phyloP scores from a whole-genome alignment of 2,329 filamentous ascomycete species.

The Pseudopyrenochaeta lycopersici region DNA sequence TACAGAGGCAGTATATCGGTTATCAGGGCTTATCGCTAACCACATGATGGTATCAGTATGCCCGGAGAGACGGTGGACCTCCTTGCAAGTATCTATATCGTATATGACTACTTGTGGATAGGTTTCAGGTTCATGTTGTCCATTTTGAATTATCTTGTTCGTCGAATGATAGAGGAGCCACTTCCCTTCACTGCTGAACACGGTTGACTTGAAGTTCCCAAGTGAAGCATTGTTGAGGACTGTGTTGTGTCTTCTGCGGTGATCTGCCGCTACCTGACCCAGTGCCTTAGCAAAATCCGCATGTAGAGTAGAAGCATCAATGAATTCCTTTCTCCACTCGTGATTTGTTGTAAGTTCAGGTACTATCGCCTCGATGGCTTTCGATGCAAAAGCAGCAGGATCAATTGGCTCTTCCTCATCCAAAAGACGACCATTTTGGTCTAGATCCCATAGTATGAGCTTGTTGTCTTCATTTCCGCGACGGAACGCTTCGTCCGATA shows the following conservation, averaged over 20 bases:
- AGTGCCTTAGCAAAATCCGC: conserved; percentile 30
- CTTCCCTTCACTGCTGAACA: conserved; percentile 32
- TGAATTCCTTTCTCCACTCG: conserved; percentile 38
- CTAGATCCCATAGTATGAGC: conserved; percentile 40
- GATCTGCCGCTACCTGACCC: conserved; percentile 21
- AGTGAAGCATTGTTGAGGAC: conserved; percentile 24
- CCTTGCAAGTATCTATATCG: conserved; percentile 23
- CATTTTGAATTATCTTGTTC: conserved; percentile 17
- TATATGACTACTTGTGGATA: conserved; percentile 28
- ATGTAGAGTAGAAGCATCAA: conserved; percentile 27
- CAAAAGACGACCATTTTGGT: conserved; percentile 33
- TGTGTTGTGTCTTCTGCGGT: conserved; percentile 32
- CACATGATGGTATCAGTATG: conserved; percentile 40
- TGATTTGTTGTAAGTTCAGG: conserved; percentile 31
- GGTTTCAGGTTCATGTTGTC: conserved; percentile 9
- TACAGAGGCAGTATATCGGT: conserved; percentile 30
- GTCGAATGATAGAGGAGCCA: conserved; percentile 25
- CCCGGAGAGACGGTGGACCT: conserved; percentile 26
- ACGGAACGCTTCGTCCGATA: conserved; percentile 5
- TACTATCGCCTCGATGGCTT: conserved; percentile 37
- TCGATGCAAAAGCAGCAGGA: conserved; percentile 24
- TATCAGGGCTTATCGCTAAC: conserved; percentile 35
- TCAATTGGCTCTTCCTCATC: conserved; percentile 40
- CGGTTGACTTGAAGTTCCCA: conserved; percentile 14
- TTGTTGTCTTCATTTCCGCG: not conserved